phyloP scores from a whole-genome alignment of 2,329 filamentous ascomycete genomes.

The Venturia nashicola region DNA sequence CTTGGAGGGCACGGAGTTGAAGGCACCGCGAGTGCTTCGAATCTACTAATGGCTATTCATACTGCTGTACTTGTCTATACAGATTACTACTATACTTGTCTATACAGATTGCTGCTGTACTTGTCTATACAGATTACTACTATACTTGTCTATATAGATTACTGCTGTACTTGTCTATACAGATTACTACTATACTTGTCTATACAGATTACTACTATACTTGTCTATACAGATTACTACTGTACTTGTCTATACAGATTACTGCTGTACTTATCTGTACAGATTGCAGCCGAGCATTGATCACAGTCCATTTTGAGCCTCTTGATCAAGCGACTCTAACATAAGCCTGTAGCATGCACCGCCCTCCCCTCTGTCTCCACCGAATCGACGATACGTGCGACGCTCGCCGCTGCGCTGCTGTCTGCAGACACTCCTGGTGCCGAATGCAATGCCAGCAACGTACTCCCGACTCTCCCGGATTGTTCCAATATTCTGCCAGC shows the following conservation, averaged over 20 bases:
- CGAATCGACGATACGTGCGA: constrained; percentile 34
- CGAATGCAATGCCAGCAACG: background rate
- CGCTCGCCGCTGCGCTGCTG: constrained; percentile 35
- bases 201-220: too few species aligned
- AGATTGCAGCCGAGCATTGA: background rate
- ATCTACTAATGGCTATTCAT: too few species aligned
- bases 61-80: too few species aligned
- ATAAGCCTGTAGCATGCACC: constrained; percentile 25
- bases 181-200: too few species aligned
- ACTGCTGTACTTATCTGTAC: too few species aligned
- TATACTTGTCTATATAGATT: too few species aligned
- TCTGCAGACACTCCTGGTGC: constrained; percentile 18
- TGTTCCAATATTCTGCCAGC: constrained; percentile 21
- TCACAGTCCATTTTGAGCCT: background rate
- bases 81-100: background rate
- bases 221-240: too few species aligned
- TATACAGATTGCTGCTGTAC: background rate
- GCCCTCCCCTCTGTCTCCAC: constrained; percentile 31
- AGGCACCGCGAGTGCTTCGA: too few species aligned
- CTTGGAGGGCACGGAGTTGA: too few species aligned
- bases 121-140: background rate
- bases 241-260: too few species aligned
- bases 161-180: too few species aligned
- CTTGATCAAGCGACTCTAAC: background rate
- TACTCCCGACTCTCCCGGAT: constrained; percentile 16